Evolutionary conservation across 2,329 filamentous ascomycete genomes (phyloP), one percentile per base, ranked within the genome.

Genomic region (Colletotrichum aenigma): DNA sequence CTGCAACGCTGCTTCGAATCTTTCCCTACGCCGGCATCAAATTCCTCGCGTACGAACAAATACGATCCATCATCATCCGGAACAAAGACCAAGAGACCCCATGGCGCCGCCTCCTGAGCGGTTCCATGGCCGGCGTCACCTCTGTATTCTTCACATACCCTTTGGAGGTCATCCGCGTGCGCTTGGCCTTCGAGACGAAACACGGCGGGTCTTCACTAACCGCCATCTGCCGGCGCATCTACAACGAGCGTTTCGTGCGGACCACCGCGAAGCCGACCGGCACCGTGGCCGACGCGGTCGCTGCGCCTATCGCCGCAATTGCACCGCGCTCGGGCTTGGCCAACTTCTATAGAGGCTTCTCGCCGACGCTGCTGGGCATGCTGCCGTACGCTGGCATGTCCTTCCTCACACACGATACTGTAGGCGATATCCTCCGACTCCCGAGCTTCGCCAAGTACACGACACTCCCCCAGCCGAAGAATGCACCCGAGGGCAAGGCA

Each of bases 21-120:
- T 99, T 98, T 81, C 97, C 97, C 7, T 99, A 99, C 84, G 97
- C 96, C 18, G 96, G 95, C 61, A 98, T 98, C 85, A 99, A 99
- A 82, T 99, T 99, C 82, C 91, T 99, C 56, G 96, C 96, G 61
- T 99, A 99, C 87, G 97, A 99, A 84, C 97, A 99, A 85, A 95
- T 98, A 78, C 94, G 97, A 75, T 92, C 94, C 15, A 81, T 93
- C 16, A 82, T 98, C 36, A 98, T 99, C 76, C 91, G 91, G 2
- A 88, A 86, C 48, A 91, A 89, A 67, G 87, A 93, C 7, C 90
- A 97, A 74, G 97, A 99, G 83, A 98, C 96, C 0, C 91, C 94
- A 2, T 84, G 94, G 32, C 92, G 97, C 66, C 91, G 97, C 13
- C 91, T 97, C 65, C 80, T 94, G 28, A 93, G 93, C 74, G 95